phyloP scores from a whole-genome alignment of 2,329 filamentous ascomycete genomes.

The Colletotrichum lindemuthianum region DNA sequence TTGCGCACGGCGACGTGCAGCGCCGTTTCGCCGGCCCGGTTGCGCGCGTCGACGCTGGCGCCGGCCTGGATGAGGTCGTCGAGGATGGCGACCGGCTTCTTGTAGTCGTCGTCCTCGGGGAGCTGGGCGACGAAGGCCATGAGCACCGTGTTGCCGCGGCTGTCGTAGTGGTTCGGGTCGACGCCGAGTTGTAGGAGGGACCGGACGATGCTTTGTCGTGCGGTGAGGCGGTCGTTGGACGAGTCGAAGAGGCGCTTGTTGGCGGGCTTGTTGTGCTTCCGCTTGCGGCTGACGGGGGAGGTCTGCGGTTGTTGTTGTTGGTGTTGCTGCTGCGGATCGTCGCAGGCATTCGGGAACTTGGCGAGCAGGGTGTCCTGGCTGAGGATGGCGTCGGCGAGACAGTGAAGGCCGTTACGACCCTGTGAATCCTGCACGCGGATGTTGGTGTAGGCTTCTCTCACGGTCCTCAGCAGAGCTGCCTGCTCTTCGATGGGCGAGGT shows the following conservation, averaged over 20 bases:
- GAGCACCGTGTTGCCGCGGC: slow-evolving; percentile 61
- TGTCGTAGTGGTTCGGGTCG: slow-evolving; percentile 64
- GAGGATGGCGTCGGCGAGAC: slow-evolving; percentile 64
- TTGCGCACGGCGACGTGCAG: slow-evolving; percentile 63
- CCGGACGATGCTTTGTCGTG: slow-evolving; percentile 41
- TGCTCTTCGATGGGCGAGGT: slow-evolving; percentile 39
- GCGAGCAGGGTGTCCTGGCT: slow-evolving; percentile 50
- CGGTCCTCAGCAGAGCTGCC: slow-evolving; percentile 48
- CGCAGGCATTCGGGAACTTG: slow-evolving; percentile 44
- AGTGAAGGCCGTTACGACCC: slow-evolving; percentile 67
- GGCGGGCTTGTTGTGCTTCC: slow-evolving; percentile 50
- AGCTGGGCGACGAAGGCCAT: slow-evolving; percentile 64
- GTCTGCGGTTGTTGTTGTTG: slow-evolving; percentile 24
- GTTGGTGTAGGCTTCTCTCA: slow-evolving; percentile 47
- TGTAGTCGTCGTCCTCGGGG: slow-evolving; percentile 62
- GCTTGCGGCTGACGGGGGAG: slow-evolving; percentile 43
- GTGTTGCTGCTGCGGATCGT: slow-evolving; percentile 28
- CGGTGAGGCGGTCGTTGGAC: slow-evolving; percentile 42
- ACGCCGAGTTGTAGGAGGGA: slow-evolving; percentile 51
- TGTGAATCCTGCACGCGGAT: slow-evolving; percentile 51
- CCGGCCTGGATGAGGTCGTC: slow-evolving; percentile 53
- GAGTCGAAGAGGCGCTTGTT: slow-evolving; percentile 46
- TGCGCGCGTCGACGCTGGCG: slow-evolving; percentile 60
- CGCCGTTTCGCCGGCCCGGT: slow-evolving; percentile 64
- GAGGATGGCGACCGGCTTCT: slow-evolving; percentile 55